Base-by-base conservation (phyloP, 768 basidiomycete species). In the Rhodotorula taiwanensis region DNA sequence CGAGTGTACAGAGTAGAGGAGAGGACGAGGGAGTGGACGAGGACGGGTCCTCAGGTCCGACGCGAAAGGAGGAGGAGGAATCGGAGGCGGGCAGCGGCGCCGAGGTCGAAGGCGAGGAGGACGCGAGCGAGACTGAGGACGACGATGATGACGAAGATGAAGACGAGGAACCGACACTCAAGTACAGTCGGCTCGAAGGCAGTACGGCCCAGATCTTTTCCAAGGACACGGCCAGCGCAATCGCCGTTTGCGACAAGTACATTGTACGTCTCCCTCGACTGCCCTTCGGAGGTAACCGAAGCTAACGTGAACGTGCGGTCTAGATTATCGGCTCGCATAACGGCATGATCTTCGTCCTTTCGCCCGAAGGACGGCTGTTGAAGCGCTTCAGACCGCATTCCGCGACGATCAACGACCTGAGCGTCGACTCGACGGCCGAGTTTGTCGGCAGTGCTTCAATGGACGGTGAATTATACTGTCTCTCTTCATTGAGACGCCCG, bases 391-490 rank as follows among this genome's bases (percentile, higher is more conserved):
- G 90, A 72, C 89, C 88, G 3, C 95, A 99, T 73, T 79, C 83
- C 39, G 93, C 93, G 0, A 89, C 89, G 16, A 80, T 98, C 58
- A 82, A 84, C 60, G 91, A 91, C 73, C 85, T 98, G 42, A 82
- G 81, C 52, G 80, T 98, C 72, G 93, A 97, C 74, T 78, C 80
- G 57, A 87, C 86, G 0, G 85, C 83, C 36, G 91, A 95, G 61
- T 97, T 91, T 71, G 83, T 98, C 11, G 91, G 86, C 3, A 92
- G 90, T 11, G 87, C 93, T 0, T 91, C 90, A 6, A 84, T 94
- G 66, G 94, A 99, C 76, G 94, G 94, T 89, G 75, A 77, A 83
- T 14, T 41, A 16, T 21, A 21, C 10, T 44, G 20, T 28, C 25
- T 20, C 44, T n/a, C 54, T 33, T 14, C 20, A 45, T 44, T 27